These are phyloP conservation scores for Zymoseptoria crescenta DNA, from an alignment of 2,329 filamentous ascomycete species.

Conservation along the genomic window DNA sequence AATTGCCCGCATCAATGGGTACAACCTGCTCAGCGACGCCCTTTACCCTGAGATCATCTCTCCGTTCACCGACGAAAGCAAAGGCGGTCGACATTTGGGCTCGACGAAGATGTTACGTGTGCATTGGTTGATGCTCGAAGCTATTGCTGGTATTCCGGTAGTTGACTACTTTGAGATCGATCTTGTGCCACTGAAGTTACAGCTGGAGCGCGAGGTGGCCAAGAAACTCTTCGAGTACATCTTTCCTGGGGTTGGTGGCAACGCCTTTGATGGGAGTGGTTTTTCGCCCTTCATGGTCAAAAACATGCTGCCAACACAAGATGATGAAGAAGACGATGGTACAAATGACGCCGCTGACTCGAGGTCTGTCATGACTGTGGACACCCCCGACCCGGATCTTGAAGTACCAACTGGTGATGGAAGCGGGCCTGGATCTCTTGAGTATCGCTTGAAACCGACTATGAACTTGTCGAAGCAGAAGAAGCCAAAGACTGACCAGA, in stretches of 20 bases:
- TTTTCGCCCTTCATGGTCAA: conserved; percentile 56
- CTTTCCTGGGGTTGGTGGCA: conserved; percentile 70
- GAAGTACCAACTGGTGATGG: conserved; percentile 32
- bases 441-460: conserved; percentile 76
- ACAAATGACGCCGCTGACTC: conserved; percentile 40
- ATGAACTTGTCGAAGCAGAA: conserved; percentile 46
- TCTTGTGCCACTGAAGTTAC: conserved; percentile 84
- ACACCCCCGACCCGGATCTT: conserved; percentile 5
- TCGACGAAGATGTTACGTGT: conserved; percentile 82
- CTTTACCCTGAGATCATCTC: conserved; percentile 95
- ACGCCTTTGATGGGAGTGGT: conserved; percentile 42
- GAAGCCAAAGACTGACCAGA: conserved; percentile 22
- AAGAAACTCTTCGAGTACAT: conserved; percentile 95
- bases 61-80: conserved; percentile 66
- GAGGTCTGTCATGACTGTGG: conserved; percentile 20
- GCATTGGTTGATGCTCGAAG: conserved; percentile 97
- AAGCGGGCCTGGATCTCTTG: conserved; percentile 64
- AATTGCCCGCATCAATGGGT: conserved; percentile 76
- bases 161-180: conserved; percentile 96
- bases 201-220: conserved; percentile 85
- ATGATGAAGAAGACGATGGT: conserved; percentile 41
- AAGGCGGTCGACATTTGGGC: conserved; percentile 48
- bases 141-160: conserved; percentile 93
- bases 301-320: conserved; percentile 40
- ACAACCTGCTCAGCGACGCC: conserved; percentile 83